These are phyloP conservation scores for Filosporella fistucella DNA, from an alignment of 495 filamentous ascomycete genomes.

Conservation along the genomic window DNA sequence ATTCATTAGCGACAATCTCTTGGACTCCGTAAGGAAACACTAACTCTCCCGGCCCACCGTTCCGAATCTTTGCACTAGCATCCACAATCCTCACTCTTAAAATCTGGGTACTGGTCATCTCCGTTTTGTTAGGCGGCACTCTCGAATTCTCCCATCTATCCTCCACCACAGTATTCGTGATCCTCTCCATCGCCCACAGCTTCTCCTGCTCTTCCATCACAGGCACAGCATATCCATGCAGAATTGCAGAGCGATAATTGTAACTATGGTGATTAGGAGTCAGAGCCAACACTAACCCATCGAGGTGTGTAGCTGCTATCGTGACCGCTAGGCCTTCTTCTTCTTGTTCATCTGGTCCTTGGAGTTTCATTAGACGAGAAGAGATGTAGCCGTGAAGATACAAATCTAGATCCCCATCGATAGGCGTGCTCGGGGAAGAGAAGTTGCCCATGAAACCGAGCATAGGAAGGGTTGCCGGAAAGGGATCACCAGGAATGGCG, in stretches of 20 bases:
- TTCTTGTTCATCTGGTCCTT: constrained; percentile 3
- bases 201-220: constrained; percentile 70
- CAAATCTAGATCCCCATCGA: constrained; percentile 59
- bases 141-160: constrained; percentile 67
- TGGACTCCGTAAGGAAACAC: too few relatives aligned
- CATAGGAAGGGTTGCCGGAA: constrained; percentile 81
- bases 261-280: constrained; percentile 75
- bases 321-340: constrained; percentile 49
- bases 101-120: constrained; percentile 75
- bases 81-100: constrained; percentile 63
- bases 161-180: constrained; percentile 71
- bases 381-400: constrained; percentile 89
- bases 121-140: constrained; percentile 62
- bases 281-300: constrained; percentile 58
- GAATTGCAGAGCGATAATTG: constrained; percentile 82
- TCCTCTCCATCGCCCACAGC: constrained; percentile 74
- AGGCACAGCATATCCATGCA: constrained; percentile 69
- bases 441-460: constrained; percentile 80
- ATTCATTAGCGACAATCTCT: too few relatives aligned
- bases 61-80: constrained; percentile 76
- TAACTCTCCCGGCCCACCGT: constrained; percentile 65
- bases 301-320: constrained; percentile 60
- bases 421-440: constrained; percentile 45
- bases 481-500: constrained; percentile 51
- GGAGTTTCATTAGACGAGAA: constrained; percentile 65